Base-by-base conservation (phyloP, 805 yeast genomes). In the Cyberlindnera americana region DNA sequence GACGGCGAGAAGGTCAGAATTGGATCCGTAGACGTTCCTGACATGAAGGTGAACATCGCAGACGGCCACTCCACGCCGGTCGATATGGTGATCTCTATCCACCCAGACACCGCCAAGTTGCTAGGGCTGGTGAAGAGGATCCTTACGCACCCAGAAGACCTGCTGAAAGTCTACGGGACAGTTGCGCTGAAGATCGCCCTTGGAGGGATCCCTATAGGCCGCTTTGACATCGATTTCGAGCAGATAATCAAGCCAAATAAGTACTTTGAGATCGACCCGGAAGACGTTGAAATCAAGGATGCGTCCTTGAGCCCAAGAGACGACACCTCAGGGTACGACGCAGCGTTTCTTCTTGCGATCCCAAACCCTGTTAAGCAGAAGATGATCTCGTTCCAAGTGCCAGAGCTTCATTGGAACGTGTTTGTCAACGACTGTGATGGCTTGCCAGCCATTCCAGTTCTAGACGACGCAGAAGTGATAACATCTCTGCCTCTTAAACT, bases 331-430 rank as follows among this genome's bases (percentile, higher is more conserved):
- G 48, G 52, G 8, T 45, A 64, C 16, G 47, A 49, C 18, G 46
- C 57, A 25, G 38, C 37, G 4, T 27, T 47, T 17, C 36, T 48
- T 6, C 11, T 45, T 11, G 19, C 24, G 5, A 16, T 55, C 4
- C 56, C 61, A 16, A 51, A 57, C 25, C 56, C 54, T 11, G 34
- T 60, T 32, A 26, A 38, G 31, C 26, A 40, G 41, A 35, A 47
- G 35, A 6, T 53, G 44, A 43, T 40, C 50, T 36, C 51, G 17
- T 38, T 55, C 46, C 17, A 47, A 13, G 43, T 70, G 5, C 75
- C 77, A 10, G 31, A 43, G 8, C 39, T 68, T 6, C 41, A 49
- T 5, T 70, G 75, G 73, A 54, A 57, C 14, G 9, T 69, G 2
- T 48, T 53, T 10, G 41, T 68, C 14, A 53, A 64, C 7, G 72